Evolutionary conservation across 441 rosid genomes (phyloP), one percentile per base, ranked within the genome.

Genomic region (Gossypium schwendimanii): DNA sequence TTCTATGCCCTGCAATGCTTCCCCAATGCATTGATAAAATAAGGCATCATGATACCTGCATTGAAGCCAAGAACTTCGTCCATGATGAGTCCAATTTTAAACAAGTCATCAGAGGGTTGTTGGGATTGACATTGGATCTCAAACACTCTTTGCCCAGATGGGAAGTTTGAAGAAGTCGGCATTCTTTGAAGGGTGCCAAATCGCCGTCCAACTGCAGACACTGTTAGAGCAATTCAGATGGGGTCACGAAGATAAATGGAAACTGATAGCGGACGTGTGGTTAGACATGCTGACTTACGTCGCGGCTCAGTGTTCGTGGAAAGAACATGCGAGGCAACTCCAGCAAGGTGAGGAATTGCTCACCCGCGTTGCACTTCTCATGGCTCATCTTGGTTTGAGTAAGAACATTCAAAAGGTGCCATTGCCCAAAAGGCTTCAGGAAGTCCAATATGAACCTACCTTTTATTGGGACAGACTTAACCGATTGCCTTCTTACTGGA

Each of bases 321-420:
- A 57, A 57, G 61, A 57, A 12, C 15, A 57, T 21, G 31, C 8
- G 6, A 57, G 5, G 10, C 61, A 23, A 57, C 61, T 57, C 5
- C 21, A 67, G 28, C 59, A 49, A 24, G 81, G 81, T 21, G 81
- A 74, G 41, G 78, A 78, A 55, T 70, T 78, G 15, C 44, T 78
- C n/a, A 71, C 75, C 28, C 81, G 71, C 49, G 75, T 69, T 14
- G 62, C 62, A 11, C 33, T 57, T 57, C 62, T 24, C 15, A 57
- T 57, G 62, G 33, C 33, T 1, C 62, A 57, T 57, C 36, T 57
- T 57, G 36, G 62, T 57, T 21, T 57, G 8, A 23, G 17, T 21
- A 57, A 57, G 17, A 57, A 57, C 12, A 57, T 57, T 14, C n/a
- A 57, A 10, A 23, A 23, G 62, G 33, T 11, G 17, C 62, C 62